Evolutionary conservation across 306 rosid species (phyloP), one percentile per base, ranked within the genome.

Genomic region (Crataegus laevigata): DNA sequence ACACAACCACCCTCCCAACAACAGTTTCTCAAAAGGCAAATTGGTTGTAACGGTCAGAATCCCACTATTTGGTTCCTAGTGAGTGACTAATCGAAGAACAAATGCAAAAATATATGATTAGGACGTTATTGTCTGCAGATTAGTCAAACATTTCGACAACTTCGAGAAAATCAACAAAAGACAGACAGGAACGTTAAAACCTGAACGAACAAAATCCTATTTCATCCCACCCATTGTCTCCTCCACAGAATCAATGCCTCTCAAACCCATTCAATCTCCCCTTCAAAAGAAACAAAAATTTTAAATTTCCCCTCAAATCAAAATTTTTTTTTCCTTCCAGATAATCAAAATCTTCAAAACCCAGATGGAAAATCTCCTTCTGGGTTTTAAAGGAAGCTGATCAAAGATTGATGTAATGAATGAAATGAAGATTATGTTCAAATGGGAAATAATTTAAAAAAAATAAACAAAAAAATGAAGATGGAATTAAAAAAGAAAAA

Each of bases 31-130:
- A 66, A 47, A 61, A 68, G 68, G 67, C 58, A 51, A 64, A 79
- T 78, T 86, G 81, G 88, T 86, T 91, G 87, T 13, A 81, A 80
- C 86, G 68, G 78, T 75, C 78, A 75, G 82, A 52, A 81, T 69
- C 78, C 59, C 77, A 83, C 74, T 52, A 60, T 79, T 72, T 19
- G 80, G 72, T 68, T 79, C 75, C 72, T 38, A 66, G 38, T 45
- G 75, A 66, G 50, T 45, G 73, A 58, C 74, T 47, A 42, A 50
- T 57, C 73, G 60, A 58, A 67, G 78, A 17, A 38, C 43, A 38
- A 9, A 38, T 38, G 43, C 77, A 32, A 50, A 50, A 54, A 38
- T 38, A 38, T 9, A 15, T 6, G 52, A 30, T 52, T 32, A 11
- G 52, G 45, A 57, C 36, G 69, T 54, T 18, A 67, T n/a, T 73